These are phyloP conservation scores for Sutorius eximius DNA, from an alignment of 1,284 basidiomycete species.

Conservation along the genomic window DNA sequence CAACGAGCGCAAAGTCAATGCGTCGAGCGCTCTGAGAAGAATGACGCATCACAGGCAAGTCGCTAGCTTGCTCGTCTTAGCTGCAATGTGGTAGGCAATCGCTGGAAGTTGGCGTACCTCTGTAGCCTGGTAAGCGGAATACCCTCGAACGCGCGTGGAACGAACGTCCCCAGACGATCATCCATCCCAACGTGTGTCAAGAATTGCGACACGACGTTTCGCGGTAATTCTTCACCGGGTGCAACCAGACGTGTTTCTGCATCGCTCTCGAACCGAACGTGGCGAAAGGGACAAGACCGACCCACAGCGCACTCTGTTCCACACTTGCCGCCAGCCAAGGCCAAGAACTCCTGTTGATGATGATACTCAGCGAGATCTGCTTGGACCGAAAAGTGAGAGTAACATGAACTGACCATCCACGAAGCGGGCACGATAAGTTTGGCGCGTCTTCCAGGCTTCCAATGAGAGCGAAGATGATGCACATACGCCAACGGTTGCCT, in stretches of 20 bases:
- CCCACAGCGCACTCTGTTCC: not conserved
- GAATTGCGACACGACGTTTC: slow-evolving; percentile 11
- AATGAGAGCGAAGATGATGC: slow-evolving; percentile 23
- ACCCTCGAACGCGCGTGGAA: slow-evolving; percentile 17
- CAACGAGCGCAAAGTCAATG: slow-evolving; percentile 21
- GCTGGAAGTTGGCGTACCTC: slow-evolving; percentile 19
- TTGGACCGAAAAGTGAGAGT: not conserved
- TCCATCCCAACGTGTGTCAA: slow-evolving; percentile 7
- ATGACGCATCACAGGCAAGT: not conserved
- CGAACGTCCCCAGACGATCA: slow-evolving; percentile 1
- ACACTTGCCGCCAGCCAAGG: slow-evolving; percentile 3
- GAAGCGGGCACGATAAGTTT: slow-evolving; percentile 24
- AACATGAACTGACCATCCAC: slow-evolving; percentile 25
- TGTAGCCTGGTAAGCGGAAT: slow-evolving; percentile 13
- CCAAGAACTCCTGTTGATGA: slow-evolving; percentile 13
- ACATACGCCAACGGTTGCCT: slow-evolving; percentile 23
- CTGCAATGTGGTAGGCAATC: not conserved
- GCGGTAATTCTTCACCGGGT: slow-evolving; percentile 11
- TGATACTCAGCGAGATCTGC: not conserved
- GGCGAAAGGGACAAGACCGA: slow-evolving; percentile 18
- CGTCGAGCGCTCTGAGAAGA: not conserved
- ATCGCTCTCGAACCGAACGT: slow-evolving; percentile 16
- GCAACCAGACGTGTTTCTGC: not conserved
- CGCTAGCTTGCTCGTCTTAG: slow-evolving; percentile 13
- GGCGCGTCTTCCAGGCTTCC: slow-evolving; percentile 19